Evolutionary conservation across 441 rosid genomes (phyloP).

Genomic region (Gossypium davidsonii): DNA sequence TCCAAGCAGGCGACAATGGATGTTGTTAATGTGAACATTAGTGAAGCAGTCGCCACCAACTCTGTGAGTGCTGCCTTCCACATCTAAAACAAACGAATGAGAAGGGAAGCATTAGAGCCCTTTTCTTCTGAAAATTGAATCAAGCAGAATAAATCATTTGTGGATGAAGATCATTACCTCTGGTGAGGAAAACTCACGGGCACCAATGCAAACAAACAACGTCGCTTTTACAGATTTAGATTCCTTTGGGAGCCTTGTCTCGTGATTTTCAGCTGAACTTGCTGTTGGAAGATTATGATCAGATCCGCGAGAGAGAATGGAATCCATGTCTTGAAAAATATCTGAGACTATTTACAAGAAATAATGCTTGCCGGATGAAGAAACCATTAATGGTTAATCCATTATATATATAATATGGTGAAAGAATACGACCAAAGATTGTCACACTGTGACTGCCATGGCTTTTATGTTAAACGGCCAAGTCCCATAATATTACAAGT

Average conservation of each 20-base stretch:
- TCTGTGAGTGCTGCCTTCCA: constrained; percentile 46
- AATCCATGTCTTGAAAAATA: background rate
- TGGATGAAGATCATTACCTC: constrained; percentile 23
- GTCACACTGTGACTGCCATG: background rate
- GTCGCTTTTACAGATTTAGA: background rate
- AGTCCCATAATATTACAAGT: no score
- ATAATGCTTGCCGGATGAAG: background rate
- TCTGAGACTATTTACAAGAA: background rate
- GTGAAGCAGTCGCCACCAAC: constrained; percentile 37
- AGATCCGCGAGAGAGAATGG: background rate
- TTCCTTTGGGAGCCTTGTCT: background rate
- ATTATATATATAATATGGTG: background rate
- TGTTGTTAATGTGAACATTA: constrained; percentile 35
- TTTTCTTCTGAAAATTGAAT: background rate
- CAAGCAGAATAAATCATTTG: background rate
- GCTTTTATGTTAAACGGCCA: background rate
- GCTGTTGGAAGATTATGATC: background rate
- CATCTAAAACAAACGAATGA: constrained; percentile 31
- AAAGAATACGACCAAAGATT: background rate
- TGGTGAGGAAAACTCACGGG: constrained; percentile 28
- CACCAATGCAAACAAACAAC: constrained; percentile 25
- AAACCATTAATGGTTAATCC: background rate
- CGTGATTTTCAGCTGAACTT: background rate
- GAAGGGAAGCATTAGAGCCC: background rate
- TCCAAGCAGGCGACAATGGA: constrained; percentile 38